Base-by-base conservation (phyloP, 1,139 yeast genomes). In the Zygosaccharomyces sapae region DNA sequence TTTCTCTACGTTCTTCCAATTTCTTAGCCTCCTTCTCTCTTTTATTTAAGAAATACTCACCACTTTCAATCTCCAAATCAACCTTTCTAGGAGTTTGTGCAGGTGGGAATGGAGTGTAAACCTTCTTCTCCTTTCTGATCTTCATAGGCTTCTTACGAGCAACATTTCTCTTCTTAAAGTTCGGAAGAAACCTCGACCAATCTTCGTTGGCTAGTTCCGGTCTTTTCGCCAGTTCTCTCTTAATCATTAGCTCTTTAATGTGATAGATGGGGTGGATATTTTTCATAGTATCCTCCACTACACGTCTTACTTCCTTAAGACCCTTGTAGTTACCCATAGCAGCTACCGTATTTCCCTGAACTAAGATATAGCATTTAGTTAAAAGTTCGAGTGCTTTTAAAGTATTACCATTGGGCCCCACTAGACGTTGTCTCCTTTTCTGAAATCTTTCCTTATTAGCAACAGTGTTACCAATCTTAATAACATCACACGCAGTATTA, bases 41-140 rank as follows among this genome's bases (percentile, higher is more conserved):
- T 71, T 87, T 86, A 51, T 88, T 87, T 71, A 92, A 76, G 80
- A 92, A 92, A 73, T 88, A 92, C 69, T 94, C 98, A 79, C 99
- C 99, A 74, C 95, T 83, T 71, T 92, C 98, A 70, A 94, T 89
- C 72, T 90, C 95, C 66, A 90, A 73, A 79, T 94, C 99, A 69
- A 94, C 76, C 86, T 92, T 90, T 75, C 98, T 84, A 64, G 97
- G 98, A 58, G 80, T 79, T 71, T 88, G 99, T 49, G 88, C 87
- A 57, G 98, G 98, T 70, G 99, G 99, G 89, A 94, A 94, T 64
- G 98, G 98, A 29, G 98, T 92, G 78, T 92, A 92, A 2, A 80
- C 83, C 71, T 83, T 88, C 86, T 86, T 86, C 68, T 84, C 86
- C 58, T 72, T 77, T 62, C 68, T 70, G 59, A 71, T 70, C 67